A percentile compares a stretch with the other conserved stretches of the same genome.
Conservation (phyloP, 345 rosid genomes). For the Mallotus nudiflorus region DNA sequence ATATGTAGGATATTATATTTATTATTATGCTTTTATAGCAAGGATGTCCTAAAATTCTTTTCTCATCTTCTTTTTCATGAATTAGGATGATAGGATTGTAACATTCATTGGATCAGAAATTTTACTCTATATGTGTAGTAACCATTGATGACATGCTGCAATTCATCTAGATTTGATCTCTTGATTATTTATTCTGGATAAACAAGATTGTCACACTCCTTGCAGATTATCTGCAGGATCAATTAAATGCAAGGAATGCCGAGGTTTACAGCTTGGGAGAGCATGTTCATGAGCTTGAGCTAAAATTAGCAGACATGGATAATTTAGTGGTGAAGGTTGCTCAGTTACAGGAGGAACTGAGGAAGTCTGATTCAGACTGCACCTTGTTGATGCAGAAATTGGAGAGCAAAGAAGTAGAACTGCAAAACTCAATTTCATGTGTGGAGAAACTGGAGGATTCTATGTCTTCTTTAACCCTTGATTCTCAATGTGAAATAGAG, state of each 20-base stretch:
- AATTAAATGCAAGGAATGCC: slow-evolving; percentile 56
- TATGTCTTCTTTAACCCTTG: slow-evolving; percentile 52
- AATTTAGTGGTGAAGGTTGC: slow-evolving; percentile 40
- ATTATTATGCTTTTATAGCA: not conserved
- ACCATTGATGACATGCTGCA: not conserved
- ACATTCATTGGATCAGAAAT: slow-evolving; percentile 11
- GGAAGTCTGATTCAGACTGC: slow-evolving; percentile 46
- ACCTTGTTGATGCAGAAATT: slow-evolving; percentile 53
- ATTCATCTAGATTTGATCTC: not conserved
- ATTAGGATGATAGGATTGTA: not conserved
- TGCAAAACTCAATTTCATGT: slow-evolving; percentile 43
- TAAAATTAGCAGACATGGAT: slow-evolving; percentile 55
- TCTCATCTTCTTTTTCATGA: not conserved
- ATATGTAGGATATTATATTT: slow-evolving; percentile 4
- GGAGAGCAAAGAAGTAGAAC: slow-evolving; percentile 58
- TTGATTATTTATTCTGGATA: slow-evolving; percentile 9
- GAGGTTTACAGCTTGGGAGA: slow-evolving; percentile 57
- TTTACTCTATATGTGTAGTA: not conserved
- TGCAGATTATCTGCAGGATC: slow-evolving; percentile 84
- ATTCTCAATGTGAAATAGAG: slow-evolving; percentile 82
- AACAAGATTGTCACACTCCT: slow-evolving; percentile 14
- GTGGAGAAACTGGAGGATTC: slow-evolving; percentile 76
- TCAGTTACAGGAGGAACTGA: slow-evolving; percentile 54
- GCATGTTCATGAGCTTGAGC: slow-evolving; percentile 56
- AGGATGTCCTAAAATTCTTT: not conserved